Evolutionary conservation across 2,329 filamentous ascomycete species (phyloP).

Genomic region (Scorias spongiosa): DNA sequence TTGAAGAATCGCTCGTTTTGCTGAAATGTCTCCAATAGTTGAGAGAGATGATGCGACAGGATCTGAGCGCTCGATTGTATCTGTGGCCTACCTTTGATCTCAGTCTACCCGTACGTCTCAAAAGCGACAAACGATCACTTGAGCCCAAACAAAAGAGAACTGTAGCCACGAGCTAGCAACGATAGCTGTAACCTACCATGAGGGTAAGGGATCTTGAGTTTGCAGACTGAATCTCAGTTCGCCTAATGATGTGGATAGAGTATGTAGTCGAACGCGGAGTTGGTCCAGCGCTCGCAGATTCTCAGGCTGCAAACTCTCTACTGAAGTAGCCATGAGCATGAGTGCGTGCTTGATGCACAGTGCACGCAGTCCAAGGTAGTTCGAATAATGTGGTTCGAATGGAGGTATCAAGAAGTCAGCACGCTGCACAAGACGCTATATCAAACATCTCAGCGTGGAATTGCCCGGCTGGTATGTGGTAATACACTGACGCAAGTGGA

Average conservation of each 20-base stretch:
- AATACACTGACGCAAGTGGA: too few species aligned
- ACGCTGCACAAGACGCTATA: too few species aligned
- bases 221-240: constrained; percentile 14
- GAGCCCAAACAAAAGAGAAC: not conserved
- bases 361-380: too few species aligned
- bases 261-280: constrained; percentile 17
- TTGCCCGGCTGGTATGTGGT: too few species aligned
- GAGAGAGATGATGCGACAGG: constrained; percentile 45
- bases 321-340: not conserved
- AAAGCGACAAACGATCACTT: not conserved
- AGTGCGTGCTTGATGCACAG: too few species aligned
- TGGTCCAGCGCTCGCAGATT: constrained; percentile 17
- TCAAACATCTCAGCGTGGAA: too few species aligned
- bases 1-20: constrained; percentile 53
- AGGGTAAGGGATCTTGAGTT: constrained; percentile 16
- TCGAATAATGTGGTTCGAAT: too few species aligned
- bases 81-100: constrained; percentile 12
- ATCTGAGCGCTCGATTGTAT: constrained; percentile 15
- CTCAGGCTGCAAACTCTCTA: constrained; percentile 9
- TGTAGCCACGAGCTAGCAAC: constrained; percentile 3
- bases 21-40: constrained; percentile 48
- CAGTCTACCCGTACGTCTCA: constrained; percentile 1
- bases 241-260: constrained; percentile 13
- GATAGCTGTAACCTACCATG: constrained; percentile 16
- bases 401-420: too few species aligned